phyloP scores from a whole-genome alignment of 2,329 filamentous ascomycete species.

The Tricladium varicosporioides region DNA sequence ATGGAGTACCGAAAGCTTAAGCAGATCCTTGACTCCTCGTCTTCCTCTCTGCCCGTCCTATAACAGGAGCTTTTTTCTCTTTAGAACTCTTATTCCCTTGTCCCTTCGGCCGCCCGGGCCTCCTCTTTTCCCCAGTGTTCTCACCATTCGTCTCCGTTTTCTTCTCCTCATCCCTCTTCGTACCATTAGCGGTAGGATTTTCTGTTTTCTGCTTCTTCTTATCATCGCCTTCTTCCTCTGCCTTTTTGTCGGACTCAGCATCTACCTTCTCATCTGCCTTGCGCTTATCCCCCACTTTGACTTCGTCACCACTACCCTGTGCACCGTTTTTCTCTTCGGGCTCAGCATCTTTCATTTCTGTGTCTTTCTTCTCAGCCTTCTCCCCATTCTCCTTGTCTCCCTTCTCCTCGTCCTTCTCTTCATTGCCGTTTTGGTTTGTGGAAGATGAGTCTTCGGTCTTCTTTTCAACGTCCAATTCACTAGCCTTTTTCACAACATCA shows the following conservation, averaged over 20 bases:
- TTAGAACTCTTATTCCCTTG: constrained; percentile 24
- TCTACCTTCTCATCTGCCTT: constrained; percentile 27
- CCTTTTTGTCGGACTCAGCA: constrained; percentile 16
- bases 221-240: constrained; percentile 9
- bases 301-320: constrained; percentile 21
- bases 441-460: constrained; percentile 32
- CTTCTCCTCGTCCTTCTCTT: constrained; percentile 33
- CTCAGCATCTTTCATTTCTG: constrained; percentile 18
- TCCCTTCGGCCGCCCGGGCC: constrained; percentile 26
- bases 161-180: constrained; percentile 18
- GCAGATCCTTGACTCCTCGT: constrained; percentile 30
- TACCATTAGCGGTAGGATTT: constrained; percentile 3
- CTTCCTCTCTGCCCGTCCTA: constrained; percentile 27
- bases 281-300: constrained; percentile 27
- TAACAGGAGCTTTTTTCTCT: constrained; percentile 30
- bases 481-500: constrained; percentile 62
- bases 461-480: constrained; percentile 56
- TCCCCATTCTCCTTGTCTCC: constrained; percentile 38
- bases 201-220: constrained; percentile 17
- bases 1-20: background rate
- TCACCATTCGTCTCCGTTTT: constrained; percentile 20
- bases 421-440: constrained; percentile 21
- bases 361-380: constrained; percentile 25
- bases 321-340: constrained; percentile 38
- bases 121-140: constrained; percentile 31